Base-by-base conservation (phyloP, 805 yeast species). In the Kazachstania taianensis region DNA sequence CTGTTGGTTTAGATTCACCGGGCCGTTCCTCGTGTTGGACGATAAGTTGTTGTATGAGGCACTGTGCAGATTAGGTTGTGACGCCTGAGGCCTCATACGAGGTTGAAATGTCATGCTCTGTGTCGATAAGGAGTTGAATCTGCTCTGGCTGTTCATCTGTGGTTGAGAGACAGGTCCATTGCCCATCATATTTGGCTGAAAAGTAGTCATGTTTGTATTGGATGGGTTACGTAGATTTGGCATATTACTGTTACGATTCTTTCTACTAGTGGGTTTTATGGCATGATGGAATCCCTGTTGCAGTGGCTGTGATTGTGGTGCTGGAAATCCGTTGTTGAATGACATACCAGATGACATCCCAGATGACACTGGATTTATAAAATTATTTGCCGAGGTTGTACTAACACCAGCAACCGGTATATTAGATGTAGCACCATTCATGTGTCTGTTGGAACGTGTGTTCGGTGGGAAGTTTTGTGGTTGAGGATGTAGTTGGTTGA, bases 261-360 rank as follows among this genome's bases (percentile, higher is more conserved):
- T 59, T 36, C 63, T 54, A 33, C 62, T 57, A 1, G 63, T 57
- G 27, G 62, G 52, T 39, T 53, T 51, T 35, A 55, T 45, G n/a
- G 52, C 40, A 33, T 51, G 47, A 7, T 39, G 33, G 30, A 33
- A 28, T n/a, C 8, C 12, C 13, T 28, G 38, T 30, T 37, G 41
- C 16, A 33, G 14, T 16, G 25, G 32, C 17, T 28, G 31, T 20
- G 5, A 27, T 13, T 15, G 34, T 7, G 39, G 33, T 27, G 25
- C 37, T 20, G 16, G 26, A 15, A 20, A 28, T 8, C 36, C 39
- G 26, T 32, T 27, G 28, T 29, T 3, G 26, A 15, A 28, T 18
- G 30, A 28, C 32, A 28, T 28, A 23, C 28, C 26, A 18, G 33
- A 23, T 29, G 35, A 24, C 31, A 28, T 30, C 28, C 19, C 19